Base-by-base conservation (phyloP, 768 basidiomycete species). In the Auricularia sp. region DNA sequence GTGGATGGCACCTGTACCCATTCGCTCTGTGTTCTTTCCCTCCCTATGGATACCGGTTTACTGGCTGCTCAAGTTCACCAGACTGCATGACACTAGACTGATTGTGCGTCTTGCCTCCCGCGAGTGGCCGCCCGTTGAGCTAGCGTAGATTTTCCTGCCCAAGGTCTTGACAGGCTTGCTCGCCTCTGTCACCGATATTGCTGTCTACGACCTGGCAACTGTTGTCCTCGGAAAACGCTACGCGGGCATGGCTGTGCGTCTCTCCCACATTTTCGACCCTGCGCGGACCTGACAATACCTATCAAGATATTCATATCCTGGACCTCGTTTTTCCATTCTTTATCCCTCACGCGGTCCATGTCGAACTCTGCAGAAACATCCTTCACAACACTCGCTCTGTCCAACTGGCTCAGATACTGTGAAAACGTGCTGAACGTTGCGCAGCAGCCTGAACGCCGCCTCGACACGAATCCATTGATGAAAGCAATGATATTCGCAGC, bases 351-450 rank as follows among this genome's bases (percentile, higher is more conserved):
- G 3, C 83, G 97, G 42, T 91, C 94, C 0, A 77, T 98, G 62
- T 95, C 93, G 36, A 99, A 98, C 72, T 95, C 93, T 12, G 76
- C 95, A 34, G 97, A 99, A 71, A 93, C 93, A 0, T 86, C 91
- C 0, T 75, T 98, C 53, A 89, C 90, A 0, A 86, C 86, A 0
- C 74, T 88, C 51, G 95, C 94, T 1, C 80, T 96, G 64, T 77
- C 79, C 12, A 81, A 81, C 71, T 98, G 90, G 75, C 94, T 59
- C 6, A 6, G 29, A 23, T 77, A 0, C 71, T 76, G 36, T 21
- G 29, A 14, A 56, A 66, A 29, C 68, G 70, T 69, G 66, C 71
- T 44, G 59, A 67, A 23, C 65, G 66, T 63, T 21, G 16, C 23
- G 7, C 56, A 59, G 34, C 16, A 10, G 23, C 16, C 21, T 14